These are phyloP conservation scores for Erythrophleum ivorense DNA, from an alignment of 331 rosid species.

Conservation along the genomic window DNA sequence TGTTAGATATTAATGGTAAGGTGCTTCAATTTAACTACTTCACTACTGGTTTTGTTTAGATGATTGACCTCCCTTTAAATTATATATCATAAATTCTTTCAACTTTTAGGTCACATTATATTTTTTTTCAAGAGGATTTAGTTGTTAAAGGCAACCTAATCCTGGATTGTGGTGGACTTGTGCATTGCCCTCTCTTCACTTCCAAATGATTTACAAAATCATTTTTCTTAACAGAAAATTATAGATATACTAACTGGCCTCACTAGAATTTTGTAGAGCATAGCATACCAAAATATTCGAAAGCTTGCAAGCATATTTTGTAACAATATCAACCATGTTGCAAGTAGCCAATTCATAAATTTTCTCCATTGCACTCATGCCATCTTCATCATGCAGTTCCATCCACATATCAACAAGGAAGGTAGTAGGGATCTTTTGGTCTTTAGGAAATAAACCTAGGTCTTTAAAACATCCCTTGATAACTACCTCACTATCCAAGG, in stretches of 20 bases:
- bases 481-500: conserved; percentile 38
- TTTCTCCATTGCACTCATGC: conserved; percentile 37
- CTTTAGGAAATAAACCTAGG: conserved; percentile 67
- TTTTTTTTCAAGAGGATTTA: background rate
- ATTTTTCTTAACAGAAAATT: background rate
- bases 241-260: background rate
- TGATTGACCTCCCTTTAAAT: background rate
- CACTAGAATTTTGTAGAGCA: background rate
- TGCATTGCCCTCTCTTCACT: background rate
- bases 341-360: conserved; percentile 44
- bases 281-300: background rate
- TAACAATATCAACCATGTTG: conserved; percentile 54
- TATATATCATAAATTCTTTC: background rate
- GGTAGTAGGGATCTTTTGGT: conserved; percentile 58
- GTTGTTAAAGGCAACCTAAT: background rate
- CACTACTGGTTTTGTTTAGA: background rate
- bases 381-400: conserved; percentile 46
- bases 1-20: background rate
- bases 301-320: conserved; percentile 49
- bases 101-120: background rate
- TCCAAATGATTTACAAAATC: background rate
- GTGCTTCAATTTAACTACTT: background rate
- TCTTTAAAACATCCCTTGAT: conserved; percentile 66
- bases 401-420: conserved; percentile 72
- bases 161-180: background rate